Percentiles rank a stretch among this genome's conserved stretches.
These are phyloP conservation scores for Rusavskia elegans DNA, from an alignment of 495 filamentous ascomycete species.

Conservation along the genomic window DNA sequence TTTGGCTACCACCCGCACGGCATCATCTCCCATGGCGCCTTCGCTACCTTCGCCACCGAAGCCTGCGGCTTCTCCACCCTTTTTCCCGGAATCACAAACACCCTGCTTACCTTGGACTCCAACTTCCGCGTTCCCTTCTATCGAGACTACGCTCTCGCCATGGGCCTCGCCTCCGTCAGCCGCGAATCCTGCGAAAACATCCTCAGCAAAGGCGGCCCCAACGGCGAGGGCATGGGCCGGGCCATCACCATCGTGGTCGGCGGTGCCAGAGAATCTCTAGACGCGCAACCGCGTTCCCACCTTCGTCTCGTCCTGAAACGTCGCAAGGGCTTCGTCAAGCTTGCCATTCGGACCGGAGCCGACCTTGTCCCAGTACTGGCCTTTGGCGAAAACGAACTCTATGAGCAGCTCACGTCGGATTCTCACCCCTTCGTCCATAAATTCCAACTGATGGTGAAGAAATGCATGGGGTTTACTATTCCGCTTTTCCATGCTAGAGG, in stretches of 20 bases:
- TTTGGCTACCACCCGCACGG: conserved; percentile 97
- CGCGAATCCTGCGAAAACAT: conserved; percentile 81
- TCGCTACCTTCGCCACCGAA: conserved; percentile 83
- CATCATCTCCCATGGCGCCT: conserved; percentile 91
- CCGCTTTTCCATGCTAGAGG: conserved; percentile 81
- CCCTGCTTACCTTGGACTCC: conserved; percentile 70
- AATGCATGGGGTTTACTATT: conserved; percentile 78
- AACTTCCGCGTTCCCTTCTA: conserved; percentile 94
- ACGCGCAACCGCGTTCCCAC: conserved; percentile 53
- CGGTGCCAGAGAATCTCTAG: conserved; percentile 79
- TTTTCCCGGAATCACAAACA: conserved; percentile 92
- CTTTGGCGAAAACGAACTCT: conserved; percentile 93
- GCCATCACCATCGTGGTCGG: conserved; percentile 94
- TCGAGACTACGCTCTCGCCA: conserved; percentile 72
- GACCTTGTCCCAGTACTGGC: conserved; percentile 81
- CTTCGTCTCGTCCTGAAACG: conserved; percentile 62
- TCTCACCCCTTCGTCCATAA: conserved; percentile 58
- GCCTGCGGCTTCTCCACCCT: conserved; percentile 74
- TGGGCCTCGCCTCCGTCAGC: conserved; percentile 80
- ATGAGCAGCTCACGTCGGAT: conserved; percentile 65
- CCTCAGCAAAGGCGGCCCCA: conserved; percentile 56
- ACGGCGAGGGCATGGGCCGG: conserved; percentile 82
- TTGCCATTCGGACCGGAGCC: conserved; percentile 77
- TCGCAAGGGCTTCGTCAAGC: conserved; percentile 84
- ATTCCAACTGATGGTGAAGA: conserved; percentile 67